Evolutionary conservation across 1,284 basidiomycete species (phyloP), one percentile per base, ranked within the genome.

Genomic region (Bjerkandera adusta): DNA sequence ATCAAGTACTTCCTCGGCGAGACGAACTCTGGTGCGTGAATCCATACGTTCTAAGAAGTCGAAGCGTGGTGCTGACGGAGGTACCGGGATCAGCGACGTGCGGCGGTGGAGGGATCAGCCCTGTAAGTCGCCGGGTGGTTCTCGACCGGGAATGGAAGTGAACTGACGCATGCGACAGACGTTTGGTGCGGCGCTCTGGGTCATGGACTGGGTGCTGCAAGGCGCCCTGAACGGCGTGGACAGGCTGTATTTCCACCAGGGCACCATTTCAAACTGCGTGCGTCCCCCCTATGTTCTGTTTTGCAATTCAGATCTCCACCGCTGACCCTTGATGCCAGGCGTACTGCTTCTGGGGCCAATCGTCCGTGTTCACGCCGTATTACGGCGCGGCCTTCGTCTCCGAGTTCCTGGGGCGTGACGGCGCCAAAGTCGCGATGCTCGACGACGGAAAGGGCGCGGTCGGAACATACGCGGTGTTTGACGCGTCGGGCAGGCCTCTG

Each of bases 181-280:
- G 0, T 72, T 70, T 49, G 72, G 71, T 10, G 71, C 71, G 0
- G 71, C 61, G 2, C 57, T 75, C 2, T 75, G 72, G 72, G 66
- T 73, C 37, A 59, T 73, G 24, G 71, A 75, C 54, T 73, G 72
- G 46, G 66, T 70, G n/a, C 58, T 75, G 8, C 71, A 73, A 53
- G 66, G 63, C 22, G 66, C 69, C 1, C 51, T 72, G 29, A 65
- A 67, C 36, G 68, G 69, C 11, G 64, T 68, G 7, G 67, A 71
- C 43, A 53, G 70, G 16, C 59, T 72, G 6, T 72, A 73, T 53
- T 73, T 73, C 57, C 71, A 75, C 55, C 71, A 75, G 51, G 72
- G 71, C 36, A 69, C 69, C 8, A 68, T 71, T 43, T 64, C 68
- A 11, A 67, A 70, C 52, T 71, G 69, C 49, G 68, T 70, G 43